Evolutionary conservation across 768 basidiomycete species (phyloP).

Genomic region (Galerina marginata): DNA sequence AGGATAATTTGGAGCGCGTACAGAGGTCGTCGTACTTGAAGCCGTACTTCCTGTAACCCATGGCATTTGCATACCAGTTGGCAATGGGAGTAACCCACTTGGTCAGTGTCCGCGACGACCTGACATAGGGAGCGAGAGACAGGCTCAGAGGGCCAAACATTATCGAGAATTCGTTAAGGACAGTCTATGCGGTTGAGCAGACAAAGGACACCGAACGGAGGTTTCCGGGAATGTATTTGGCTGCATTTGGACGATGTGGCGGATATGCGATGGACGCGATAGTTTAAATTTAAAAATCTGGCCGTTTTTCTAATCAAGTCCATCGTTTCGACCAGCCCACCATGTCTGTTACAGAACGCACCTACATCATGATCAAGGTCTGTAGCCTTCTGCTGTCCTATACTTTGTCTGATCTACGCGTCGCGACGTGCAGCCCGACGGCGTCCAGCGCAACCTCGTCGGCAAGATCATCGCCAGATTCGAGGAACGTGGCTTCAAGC

Average conservation of each 20-base stretch:
- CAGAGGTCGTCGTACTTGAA: conserved; percentile 95
- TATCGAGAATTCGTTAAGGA: conserved; percentile 22
- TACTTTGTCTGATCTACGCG: conserved; percentile 19
- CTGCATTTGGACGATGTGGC: conserved; percentile 44
- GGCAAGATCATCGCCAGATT: conserved; percentile 96
- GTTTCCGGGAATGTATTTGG: conserved; percentile 50
- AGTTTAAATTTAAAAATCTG: conserved; percentile 27
- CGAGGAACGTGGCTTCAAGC: conserved; percentile 98
- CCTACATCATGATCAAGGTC: conserved; percentile 99
- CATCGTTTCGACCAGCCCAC: conserved; percentile 22
- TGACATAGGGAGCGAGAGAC: conserved; percentile 80
- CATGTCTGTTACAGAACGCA: conserved; percentile 84
- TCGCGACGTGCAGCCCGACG: conserved; percentile 78
- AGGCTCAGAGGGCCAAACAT: conserved; percentile 70
- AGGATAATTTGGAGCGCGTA: conserved; percentile 46
- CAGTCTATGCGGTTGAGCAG: conserved; percentile 13
- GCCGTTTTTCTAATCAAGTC: conserved; percentile 31
- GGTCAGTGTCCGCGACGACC: conserved; percentile 69
- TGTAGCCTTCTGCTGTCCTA: conserved; percentile 8
- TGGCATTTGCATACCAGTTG: conserved; percentile 77
- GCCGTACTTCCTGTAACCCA: conserved; percentile 88
- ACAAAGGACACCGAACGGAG: conserved; percentile 31
- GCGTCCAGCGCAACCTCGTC: conserved; percentile 95
- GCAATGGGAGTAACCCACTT: conserved; percentile 79
- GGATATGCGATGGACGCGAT: conserved; percentile 43